Percentiles rank a stretch among this genome's conserved stretches.
Conservation (phyloP, 192 early-diverging fungal genomes). For the Gigaspora rosea region DNA sequence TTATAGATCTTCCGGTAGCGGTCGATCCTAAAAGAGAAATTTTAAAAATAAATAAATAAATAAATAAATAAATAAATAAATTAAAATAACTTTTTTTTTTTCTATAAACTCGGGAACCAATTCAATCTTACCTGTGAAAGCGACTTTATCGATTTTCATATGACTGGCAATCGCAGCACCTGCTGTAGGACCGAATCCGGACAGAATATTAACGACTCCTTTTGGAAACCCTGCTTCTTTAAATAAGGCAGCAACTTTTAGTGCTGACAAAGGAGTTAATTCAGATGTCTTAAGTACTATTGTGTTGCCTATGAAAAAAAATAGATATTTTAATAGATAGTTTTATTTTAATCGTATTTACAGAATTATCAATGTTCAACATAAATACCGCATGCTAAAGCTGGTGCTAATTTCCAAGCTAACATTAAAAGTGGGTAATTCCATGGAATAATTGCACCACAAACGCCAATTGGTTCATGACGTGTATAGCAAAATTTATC, state of each 20-base stretch:
- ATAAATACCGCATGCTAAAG: conserved; percentile 48
- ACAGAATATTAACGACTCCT: conserved; percentile 86
- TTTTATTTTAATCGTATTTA: no score
- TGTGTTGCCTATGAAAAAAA: conserved; percentile 40
- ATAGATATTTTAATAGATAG: no score
- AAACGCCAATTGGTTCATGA: conserved; percentile 69
- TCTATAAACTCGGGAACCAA: not conserved
- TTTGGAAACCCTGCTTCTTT: conserved; percentile 71
- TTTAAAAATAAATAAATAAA: not conserved
- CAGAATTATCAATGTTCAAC: no score
- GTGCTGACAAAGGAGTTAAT: conserved; percentile 61
- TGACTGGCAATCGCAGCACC: conserved; percentile 73
- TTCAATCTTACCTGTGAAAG: conserved; percentile 68
- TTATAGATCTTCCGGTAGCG: conserved; percentile 62
- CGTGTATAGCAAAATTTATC: conserved; percentile 47
- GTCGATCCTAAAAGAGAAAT: conserved; percentile 55
- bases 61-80: no score
- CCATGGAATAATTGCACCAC: conserved; percentile 79
- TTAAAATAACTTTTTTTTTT: no score
- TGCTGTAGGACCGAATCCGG: conserved; percentile 70
- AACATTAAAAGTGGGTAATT: conserved; percentile 72
- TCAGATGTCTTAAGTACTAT: conserved; percentile 80
- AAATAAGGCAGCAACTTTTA: conserved; percentile 65
- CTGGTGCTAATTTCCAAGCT: conserved; percentile 83
- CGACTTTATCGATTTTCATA: conserved; percentile 63